Conservation (phyloP, 768 basidiomycete genomes). For the Hericium alpestre region DNA sequence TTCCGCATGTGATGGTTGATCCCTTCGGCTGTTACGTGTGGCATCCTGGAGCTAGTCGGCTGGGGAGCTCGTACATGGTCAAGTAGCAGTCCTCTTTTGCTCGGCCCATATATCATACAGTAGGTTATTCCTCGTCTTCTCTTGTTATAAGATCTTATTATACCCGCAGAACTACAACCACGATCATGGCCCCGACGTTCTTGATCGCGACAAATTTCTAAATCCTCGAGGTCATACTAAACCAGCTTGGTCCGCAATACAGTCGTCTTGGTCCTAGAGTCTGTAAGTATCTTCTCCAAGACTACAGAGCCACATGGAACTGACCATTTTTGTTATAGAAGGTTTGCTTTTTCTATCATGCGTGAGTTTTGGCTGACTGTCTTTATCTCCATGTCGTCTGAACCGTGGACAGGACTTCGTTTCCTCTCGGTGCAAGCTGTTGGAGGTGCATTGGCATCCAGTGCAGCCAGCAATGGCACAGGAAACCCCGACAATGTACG, state of each 20-base stretch:
- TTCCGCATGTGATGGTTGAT: constrained; percentile 27
- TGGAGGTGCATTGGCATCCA: constrained; percentile 7
- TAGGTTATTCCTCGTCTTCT: constrained; percentile 6
- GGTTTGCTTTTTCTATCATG: constrained; percentile 6
- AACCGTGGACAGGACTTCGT: constrained; percentile 8
- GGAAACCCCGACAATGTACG: not conserved
- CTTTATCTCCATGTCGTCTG: not conserved
- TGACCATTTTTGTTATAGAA: not conserved
- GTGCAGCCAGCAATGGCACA: not conserved
- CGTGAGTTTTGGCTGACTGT: not conserved
- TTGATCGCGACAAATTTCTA: constrained; percentile 13
- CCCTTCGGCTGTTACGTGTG: constrained; percentile 22
- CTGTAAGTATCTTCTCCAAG: constrained; percentile 7
- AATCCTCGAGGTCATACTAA: constrained; percentile 12
- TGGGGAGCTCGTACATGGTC: constrained; percentile 30
- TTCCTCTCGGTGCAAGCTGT: constrained; percentile 6
- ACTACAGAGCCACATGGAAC: not conserved
- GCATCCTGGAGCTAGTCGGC: constrained; percentile 26
- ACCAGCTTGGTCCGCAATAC: constrained; percentile 13
- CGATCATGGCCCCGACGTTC: constrained; percentile 20
- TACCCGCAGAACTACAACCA: constrained; percentile 18
- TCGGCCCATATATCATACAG: constrained; percentile 32
- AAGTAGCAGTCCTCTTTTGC: constrained; percentile 13
- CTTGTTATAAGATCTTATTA: too few relatives aligned
- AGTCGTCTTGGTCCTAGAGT: constrained; percentile 10